These are phyloP conservation scores for Cyberlindnera maclurae DNA, from an alignment of 805 yeast genomes.

Conservation along the genomic window DNA sequence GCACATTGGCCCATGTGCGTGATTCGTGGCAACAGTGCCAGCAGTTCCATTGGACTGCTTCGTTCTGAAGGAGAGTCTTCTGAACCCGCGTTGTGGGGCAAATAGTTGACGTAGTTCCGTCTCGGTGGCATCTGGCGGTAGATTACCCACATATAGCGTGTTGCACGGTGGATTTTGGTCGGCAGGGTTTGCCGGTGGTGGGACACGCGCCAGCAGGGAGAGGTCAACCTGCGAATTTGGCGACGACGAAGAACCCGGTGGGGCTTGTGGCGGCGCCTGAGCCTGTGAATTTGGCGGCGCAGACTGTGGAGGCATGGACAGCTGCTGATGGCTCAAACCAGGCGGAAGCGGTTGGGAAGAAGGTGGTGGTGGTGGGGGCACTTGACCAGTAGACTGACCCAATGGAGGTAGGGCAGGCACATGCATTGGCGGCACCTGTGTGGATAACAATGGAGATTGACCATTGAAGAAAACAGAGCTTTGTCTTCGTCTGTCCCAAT, in stretches of 20 bases:
- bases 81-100: constrained; percentile 85
- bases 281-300: constrained; percentile 5
- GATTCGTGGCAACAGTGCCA: constrained; percentile 22
- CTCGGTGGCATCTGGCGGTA: constrained; percentile 96
- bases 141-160: constrained; percentile 91
- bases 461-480: constrained; percentile 44
- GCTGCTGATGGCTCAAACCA: constrained; percentile 1
- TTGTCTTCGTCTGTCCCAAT: constrained; percentile 48
- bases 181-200: constrained; percentile 95
- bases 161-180: constrained; percentile 99
- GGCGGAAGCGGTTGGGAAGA: constrained; percentile 7
- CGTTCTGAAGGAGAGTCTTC: constrained; percentile 86
- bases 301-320: constrained; percentile 5
- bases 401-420: constrained; percentile 20
- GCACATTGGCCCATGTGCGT: constrained; percentile 93
- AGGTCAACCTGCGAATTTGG: constrained; percentile 46
- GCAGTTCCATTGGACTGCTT: constrained; percentile 41
- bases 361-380: constrained; percentile 3
- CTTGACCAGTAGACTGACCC: constrained; percentile 4
- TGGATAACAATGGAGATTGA: constrained; percentile 20
- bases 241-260: neutral
- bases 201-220: constrained; percentile 69
- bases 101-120: constrained; percentile 83
- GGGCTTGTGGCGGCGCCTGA: constrained; percentile 1
- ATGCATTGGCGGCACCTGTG: constrained; percentile 18